These are phyloP conservation scores for Pseudocercospora musae DNA, from an alignment of 2,329 filamentous ascomycete genomes.

Conservation along the genomic window DNA sequence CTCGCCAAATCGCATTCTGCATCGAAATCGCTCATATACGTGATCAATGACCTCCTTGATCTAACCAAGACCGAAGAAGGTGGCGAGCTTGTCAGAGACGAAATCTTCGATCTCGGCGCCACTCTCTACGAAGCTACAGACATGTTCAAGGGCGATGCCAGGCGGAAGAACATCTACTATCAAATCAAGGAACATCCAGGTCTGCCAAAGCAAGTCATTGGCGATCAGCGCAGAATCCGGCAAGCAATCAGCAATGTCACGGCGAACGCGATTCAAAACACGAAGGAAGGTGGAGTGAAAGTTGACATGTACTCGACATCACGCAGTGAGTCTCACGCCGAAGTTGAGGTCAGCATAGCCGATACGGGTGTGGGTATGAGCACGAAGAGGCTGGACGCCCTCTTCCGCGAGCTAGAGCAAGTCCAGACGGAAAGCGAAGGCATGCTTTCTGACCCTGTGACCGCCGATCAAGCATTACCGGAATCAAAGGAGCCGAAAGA, in stretches of 20 bases:
- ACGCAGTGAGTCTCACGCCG: slow-evolving; percentile 51
- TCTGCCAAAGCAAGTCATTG: slow-evolving; percentile 67
- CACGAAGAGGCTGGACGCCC: slow-evolving; percentile 53
- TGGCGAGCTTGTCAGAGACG: slow-evolving; percentile 72
- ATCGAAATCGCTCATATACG: slow-evolving; percentile 87
- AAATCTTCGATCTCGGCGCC: slow-evolving; percentile 67
- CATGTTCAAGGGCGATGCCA: slow-evolving; percentile 69
- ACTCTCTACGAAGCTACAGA: slow-evolving; percentile 76
- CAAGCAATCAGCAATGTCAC: slow-evolving; percentile 80
- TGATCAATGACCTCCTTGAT: slow-evolving; percentile 88
- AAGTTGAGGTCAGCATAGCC: slow-evolving; percentile 70
- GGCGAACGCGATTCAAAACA: slow-evolving; percentile 82
- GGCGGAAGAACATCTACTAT: slow-evolving; percentile 70
- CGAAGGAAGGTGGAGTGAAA: slow-evolving; percentile 62
- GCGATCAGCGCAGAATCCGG: slow-evolving; percentile 75
- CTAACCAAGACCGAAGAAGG: slow-evolving; percentile 86
- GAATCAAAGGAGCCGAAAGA: slow-evolving; percentile 34
- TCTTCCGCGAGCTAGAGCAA: slow-evolving; percentile 64
- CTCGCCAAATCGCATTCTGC: slow-evolving; percentile 81
- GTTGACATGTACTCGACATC: slow-evolving; percentile 67
- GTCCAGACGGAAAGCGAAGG: slow-evolving; percentile 57
- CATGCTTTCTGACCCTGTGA: slow-evolving; percentile 39
- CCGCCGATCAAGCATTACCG: slow-evolving; percentile 30
- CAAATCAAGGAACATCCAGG: slow-evolving; percentile 65
- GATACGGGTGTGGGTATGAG: slow-evolving; percentile 71